phyloP scores from a whole-genome alignment of 768 basidiomycete species.

The Boletus speciosus region DNA sequence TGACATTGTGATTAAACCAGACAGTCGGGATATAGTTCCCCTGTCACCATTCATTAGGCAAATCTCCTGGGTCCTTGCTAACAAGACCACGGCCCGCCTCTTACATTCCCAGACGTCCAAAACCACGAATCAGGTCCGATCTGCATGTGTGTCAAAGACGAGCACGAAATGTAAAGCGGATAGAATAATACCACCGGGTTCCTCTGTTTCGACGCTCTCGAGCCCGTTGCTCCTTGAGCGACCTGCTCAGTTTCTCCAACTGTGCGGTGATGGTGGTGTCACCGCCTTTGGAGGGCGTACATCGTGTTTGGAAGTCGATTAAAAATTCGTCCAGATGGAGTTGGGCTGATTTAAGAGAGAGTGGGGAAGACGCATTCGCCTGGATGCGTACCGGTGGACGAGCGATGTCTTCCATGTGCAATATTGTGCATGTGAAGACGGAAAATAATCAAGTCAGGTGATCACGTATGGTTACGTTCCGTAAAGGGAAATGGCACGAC shows the following conservation, averaged over 20 bases:
- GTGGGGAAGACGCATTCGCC: slow-evolving; percentile 31
- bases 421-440: neutral
- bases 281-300: slow-evolving; percentile 45
- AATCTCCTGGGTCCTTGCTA: neutral
- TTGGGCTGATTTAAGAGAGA: slow-evolving; percentile 41
- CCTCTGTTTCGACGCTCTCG: slow-evolving; percentile 17
- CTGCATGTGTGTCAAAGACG: slow-evolving; percentile 9
- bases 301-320: slow-evolving; percentile 46
- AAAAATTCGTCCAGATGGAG: slow-evolving; percentile 45
- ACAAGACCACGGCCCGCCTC: neutral
- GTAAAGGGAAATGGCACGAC: slow-evolving; percentile 14
- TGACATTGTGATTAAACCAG: neutral
- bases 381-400: slow-evolving; percentile 48
- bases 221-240: slow-evolving; percentile 47
- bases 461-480: neutral
- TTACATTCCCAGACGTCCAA: neutral
- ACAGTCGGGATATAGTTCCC: neutral
- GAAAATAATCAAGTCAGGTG: slow-evolving; percentile 4
- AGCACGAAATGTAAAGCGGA: neutral
- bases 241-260: slow-evolving; percentile 52
- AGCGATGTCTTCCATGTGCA: slow-evolving; percentile 44
- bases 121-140: neutral
- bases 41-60: neutral
- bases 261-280: slow-evolving; percentile 58
- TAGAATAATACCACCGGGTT: slow-evolving; percentile 2